phyloP scores from a whole-genome alignment of 1,139 yeast species.

The Pichia sp. region DNA sequence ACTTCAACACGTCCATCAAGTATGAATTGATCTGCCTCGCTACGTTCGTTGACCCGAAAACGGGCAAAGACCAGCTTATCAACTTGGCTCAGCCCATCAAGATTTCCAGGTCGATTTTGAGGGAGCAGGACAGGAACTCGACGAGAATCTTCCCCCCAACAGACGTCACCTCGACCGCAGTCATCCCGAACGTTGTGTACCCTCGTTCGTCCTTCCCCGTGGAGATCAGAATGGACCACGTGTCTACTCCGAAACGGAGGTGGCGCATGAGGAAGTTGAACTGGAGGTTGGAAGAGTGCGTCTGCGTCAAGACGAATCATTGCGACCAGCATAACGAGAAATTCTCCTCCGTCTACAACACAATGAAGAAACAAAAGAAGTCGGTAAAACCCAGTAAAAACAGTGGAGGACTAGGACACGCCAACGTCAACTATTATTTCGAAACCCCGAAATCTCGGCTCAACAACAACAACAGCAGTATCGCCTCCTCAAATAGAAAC shows the following conservation, averaged over 20 bases:
- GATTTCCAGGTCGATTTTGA: constrained; percentile 68
- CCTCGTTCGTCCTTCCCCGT: constrained; percentile 84
- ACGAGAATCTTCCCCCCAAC: constrained; percentile 95
- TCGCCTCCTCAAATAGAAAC: not conserved
- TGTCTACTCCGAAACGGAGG: constrained; percentile 55
- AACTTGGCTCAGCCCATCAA: constrained; percentile 63
- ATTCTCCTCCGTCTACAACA: constrained; percentile 44
- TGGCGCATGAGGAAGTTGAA: constrained; percentile 90
- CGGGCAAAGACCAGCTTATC: constrained; percentile 33
- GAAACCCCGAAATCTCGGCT: constrained; percentile 25
- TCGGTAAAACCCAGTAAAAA: constrained; percentile 26
- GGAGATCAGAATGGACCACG: constrained; percentile 77
- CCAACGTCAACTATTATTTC: constrained; percentile 27
- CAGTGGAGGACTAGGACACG: constrained; percentile 28
- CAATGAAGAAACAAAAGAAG: constrained; percentile 32
- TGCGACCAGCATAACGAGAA: constrained; percentile 55
- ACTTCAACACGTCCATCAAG: constrained; percentile 52
- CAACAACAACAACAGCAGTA: constrained; percentile 13
- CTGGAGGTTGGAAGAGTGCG: constrained; percentile 88
- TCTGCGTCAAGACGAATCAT: constrained; percentile 53
- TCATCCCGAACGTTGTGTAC: constrained; percentile 80
- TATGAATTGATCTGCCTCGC: constrained; percentile 73
- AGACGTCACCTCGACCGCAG: constrained; percentile 78
- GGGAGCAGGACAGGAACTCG: constrained; percentile 84
- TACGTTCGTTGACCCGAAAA: constrained; percentile 20